phyloP scores from a whole-genome alignment of 2,329 filamentous ascomycete genomes.

The Paradendryphiella salina region DNA sequence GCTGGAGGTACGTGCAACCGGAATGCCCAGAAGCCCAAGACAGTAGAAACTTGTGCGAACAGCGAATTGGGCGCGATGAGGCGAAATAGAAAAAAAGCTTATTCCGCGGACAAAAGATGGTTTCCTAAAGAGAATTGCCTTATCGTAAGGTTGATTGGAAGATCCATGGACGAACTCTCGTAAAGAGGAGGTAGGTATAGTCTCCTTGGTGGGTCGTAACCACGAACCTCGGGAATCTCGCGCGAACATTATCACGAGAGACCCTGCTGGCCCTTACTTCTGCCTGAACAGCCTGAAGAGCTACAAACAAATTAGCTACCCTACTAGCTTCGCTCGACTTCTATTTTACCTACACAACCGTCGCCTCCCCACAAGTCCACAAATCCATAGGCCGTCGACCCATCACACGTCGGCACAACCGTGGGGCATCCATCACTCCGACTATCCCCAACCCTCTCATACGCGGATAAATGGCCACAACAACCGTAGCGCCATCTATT shows the following conservation, averaged over 20 bases:
- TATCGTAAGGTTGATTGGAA: background rate
- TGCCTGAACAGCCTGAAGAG: constrained; percentile 10
- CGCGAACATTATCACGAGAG: constrained; percentile 1
- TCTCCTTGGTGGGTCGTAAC: background rate
- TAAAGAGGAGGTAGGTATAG: background rate
- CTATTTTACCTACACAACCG: constrained; percentile 4
- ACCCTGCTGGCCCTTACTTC: background rate
- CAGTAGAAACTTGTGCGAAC: constrained; percentile 11
- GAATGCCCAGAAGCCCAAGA: constrained; percentile 17
- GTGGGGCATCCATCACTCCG: constrained; percentile 18
- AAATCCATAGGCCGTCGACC: background rate
- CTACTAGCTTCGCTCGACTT: background rate
- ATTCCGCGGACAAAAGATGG: background rate
- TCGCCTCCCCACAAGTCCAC: background rate
- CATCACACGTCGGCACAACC: constrained; percentile 14
- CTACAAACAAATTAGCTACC: background rate
- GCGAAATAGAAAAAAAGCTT: constrained; percentile 13
- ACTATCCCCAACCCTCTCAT: constrained; percentile 11
- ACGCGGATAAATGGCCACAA: constrained; percentile 27
- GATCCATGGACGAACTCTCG: background rate
- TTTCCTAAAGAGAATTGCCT: background rate
- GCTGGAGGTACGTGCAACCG: constrained; percentile 6
- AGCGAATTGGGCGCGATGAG: constrained; percentile 4
- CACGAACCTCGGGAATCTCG: background rate
- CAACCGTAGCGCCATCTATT: constrained; percentile 17